A percentile compares a stretch with the other conserved stretches of the same genome.
Evolutionary conservation across 106 monocot genomes (phyloP).

Genomic region (Posidonia australis): DNA sequence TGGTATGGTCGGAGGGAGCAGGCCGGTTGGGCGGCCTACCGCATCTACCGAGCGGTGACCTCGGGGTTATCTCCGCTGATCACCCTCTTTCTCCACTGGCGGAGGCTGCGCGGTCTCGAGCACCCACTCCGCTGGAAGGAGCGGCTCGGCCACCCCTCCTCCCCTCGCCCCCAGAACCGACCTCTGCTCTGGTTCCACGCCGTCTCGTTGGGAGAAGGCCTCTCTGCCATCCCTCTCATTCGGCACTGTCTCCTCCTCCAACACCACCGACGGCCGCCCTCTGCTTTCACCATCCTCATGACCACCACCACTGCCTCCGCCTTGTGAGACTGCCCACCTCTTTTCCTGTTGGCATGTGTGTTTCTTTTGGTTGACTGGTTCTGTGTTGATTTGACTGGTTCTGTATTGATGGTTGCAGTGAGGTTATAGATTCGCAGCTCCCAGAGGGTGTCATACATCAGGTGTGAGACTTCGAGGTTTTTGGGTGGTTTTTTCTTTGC

Average conservation of each 20-base stretch:
- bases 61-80: constrained; percentile 34
- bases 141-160: constrained; percentile 59
- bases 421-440: constrained; percentile 69
- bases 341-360: not conserved
- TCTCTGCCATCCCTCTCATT: constrained; percentile 75
- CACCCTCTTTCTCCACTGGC: constrained; percentile 32
- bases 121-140: constrained; percentile 67
- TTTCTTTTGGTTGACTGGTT: not conserved
- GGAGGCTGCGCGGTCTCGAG: constrained; percentile 58
- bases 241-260: constrained; percentile 37
- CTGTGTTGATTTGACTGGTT: not conserved
- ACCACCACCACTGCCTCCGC: constrained; percentile 78
- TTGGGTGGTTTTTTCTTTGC: no score
- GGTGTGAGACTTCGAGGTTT: no score
- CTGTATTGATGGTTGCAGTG: constrained; percentile 31
- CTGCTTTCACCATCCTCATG: constrained; percentile 40
- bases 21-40: constrained; percentile 22
- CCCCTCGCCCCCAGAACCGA: constrained; percentile 39
- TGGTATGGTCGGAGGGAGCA: no score
- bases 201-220: constrained; percentile 90
- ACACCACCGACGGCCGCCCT: constrained; percentile 3
- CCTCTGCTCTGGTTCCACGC: constrained; percentile 94
- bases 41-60: constrained; percentile 45
- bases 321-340: constrained; percentile 39
- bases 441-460: constrained; percentile 80